Conservation (phyloP, 192 early-diverging fungal species). For the Coemansia sp. region DNA sequence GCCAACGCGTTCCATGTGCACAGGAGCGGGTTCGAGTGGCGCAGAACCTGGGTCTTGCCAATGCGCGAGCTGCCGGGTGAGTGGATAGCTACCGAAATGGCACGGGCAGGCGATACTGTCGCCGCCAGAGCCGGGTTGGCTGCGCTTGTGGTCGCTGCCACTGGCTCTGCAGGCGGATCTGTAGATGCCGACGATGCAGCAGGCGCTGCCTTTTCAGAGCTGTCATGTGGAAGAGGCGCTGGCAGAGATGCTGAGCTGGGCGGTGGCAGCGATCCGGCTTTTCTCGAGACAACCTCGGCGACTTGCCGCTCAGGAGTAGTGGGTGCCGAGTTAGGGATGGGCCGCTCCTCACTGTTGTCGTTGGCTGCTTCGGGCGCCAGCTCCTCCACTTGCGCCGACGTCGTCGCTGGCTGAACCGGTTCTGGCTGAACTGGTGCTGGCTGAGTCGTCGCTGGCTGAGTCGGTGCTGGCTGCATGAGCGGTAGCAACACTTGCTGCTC, state of each 20-base stretch:
- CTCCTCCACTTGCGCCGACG: neutral
- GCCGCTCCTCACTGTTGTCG: neutral
- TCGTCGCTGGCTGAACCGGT: too few relatives aligned
- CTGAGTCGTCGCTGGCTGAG: neutral
- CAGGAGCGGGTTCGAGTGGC: slow-evolving; percentile 46
- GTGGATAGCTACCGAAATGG: neutral
- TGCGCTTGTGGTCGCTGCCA: too few relatives aligned
- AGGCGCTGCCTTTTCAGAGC: neutral
- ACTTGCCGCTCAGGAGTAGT: neutral
- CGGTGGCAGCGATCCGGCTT: neutral
- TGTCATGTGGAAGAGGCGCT: neutral
- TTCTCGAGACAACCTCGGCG: neutral
- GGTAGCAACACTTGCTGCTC: neutral
- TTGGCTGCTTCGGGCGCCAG: neutral
- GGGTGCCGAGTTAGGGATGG: neutral
- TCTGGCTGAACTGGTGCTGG: too few relatives aligned
- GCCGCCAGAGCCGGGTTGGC: neutral
- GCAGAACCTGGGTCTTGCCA: slow-evolving; percentile 12
- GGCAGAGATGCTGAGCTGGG: neutral
- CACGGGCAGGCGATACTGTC: neutral
- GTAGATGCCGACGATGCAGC: neutral
- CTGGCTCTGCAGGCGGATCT: neutral
- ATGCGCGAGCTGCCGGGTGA: neutral
- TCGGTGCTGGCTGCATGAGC: neutral
- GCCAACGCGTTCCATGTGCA: slow-evolving; percentile 48